These are phyloP conservation scores for Crotalaria pallida DNA, from an alignment of 306 rosid genomes.

Conservation along the genomic window DNA sequence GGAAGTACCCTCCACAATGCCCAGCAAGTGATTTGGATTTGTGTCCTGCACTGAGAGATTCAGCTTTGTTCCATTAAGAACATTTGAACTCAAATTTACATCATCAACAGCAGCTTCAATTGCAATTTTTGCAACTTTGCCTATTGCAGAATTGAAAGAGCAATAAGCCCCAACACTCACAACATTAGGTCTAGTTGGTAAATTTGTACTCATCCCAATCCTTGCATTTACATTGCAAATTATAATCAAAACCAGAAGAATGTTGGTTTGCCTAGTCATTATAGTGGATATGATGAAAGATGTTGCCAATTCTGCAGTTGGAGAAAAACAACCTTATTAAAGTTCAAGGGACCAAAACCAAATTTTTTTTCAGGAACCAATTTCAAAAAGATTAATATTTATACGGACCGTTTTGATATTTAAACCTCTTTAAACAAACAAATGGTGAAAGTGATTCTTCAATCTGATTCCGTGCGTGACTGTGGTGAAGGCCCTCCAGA, in stretches of 20 bases:
- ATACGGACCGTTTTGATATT: too few relatives aligned
- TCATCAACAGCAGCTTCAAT: constrained; percentile 48
- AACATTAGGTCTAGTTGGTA: constrained; percentile 34
- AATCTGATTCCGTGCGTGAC: too few relatives aligned
- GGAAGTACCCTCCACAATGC: constrained; percentile 49
- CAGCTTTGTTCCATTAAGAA: constrained; percentile 40
- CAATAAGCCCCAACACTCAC: constrained; percentile 42
- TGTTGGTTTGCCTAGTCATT: not conserved
- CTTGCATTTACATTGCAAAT: constrained; percentile 18
- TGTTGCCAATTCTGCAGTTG: too few relatives aligned
- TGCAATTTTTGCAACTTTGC: constrained; percentile 47
- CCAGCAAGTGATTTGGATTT: constrained; percentile 39
- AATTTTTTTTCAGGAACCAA: too few relatives aligned
- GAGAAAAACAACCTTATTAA: too few relatives aligned
- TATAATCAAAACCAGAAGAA: constrained; percentile 19
- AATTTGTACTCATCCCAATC: constrained; percentile 27
- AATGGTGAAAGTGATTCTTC: too few relatives aligned
- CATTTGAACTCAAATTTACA: constrained; percentile 45
- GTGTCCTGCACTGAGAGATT: constrained; percentile 32
- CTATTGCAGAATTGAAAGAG: constrained; percentile 31
- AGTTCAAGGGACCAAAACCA: too few relatives aligned
- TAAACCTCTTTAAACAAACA: too few relatives aligned
- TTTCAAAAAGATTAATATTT: too few relatives aligned
- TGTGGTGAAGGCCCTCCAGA: too few relatives aligned
- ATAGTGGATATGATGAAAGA: not conserved